A percentile compares a stretch with the other conserved stretches of the same genome.
phyloP scores from a whole-genome alignment of 176 grass and related monocot genomes.

The Bromus sterilis region DNA sequence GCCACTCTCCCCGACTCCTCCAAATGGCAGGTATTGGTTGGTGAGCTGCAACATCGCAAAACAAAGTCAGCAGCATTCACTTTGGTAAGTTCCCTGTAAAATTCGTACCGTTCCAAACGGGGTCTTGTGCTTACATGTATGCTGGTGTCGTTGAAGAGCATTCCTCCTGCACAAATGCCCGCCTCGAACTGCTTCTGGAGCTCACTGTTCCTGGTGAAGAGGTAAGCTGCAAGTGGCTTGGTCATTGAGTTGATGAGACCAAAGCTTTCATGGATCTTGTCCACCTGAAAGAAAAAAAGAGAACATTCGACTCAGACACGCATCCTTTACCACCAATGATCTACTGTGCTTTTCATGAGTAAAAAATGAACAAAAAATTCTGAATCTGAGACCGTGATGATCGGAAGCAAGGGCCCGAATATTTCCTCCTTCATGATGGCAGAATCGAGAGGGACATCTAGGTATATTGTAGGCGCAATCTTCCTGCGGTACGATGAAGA shows the following conservation, averaged over 20 bases:
- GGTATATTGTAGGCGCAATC: constrained; percentile 53
- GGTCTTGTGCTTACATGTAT: constrained; percentile 50
- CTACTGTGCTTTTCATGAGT: background rate
- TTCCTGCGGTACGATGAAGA: constrained; percentile 20
- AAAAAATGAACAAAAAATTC: background rate
- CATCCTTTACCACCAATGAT: background rate
- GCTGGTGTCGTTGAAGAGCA: constrained; percentile 52
- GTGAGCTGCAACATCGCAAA: constrained; percentile 26
- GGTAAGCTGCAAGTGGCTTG: constrained; percentile 81
- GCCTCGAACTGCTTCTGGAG: constrained; percentile 51
- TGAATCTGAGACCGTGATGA: constrained; percentile 41
- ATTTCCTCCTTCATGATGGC: constrained; percentile 77
- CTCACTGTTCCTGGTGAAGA: constrained; percentile 67
- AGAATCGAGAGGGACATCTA: constrained; percentile 55
- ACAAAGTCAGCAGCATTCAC: background rate
- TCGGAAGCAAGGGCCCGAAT: constrained; percentile 80
- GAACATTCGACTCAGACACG: background rate
- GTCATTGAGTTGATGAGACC: constrained; percentile 56
- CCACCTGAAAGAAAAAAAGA: constrained; percentile 31
- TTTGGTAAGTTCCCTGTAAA: background rate
- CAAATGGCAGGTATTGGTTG: constrained; percentile 64
- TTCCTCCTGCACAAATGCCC: constrained; percentile 56
- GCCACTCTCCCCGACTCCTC: constrained; percentile 79
- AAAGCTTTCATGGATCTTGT: constrained; percentile 70
- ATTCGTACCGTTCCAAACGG: background rate